These are phyloP conservation scores for Ceratorhiza oryzae-sativae DNA, from an alignment of 1,284 basidiomycete species.

Conservation along the genomic window DNA sequence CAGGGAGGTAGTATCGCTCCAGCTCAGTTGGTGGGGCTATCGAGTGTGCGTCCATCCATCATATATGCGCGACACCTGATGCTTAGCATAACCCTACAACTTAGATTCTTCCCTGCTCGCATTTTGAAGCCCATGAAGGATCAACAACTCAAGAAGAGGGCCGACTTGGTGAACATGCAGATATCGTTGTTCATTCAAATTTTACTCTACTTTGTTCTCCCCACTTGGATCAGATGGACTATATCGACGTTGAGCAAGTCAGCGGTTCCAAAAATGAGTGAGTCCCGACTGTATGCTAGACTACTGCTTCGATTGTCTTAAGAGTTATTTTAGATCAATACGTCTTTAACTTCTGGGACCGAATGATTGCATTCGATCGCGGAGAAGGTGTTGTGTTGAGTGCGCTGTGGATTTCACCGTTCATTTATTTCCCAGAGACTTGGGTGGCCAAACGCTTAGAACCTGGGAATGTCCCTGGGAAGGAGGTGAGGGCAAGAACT, in stretches of 20 bases:
- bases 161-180: not conserved
- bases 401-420: not conserved
- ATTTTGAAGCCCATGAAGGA: not conserved
- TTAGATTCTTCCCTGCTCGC: not conserved
- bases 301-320: not conserved
- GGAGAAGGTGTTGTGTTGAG: not conserved
- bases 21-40: not conserved
- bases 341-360: not conserved
- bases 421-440: not conserved
- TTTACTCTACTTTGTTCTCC: not conserved
- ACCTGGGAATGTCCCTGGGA: not conserved
- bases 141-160: not conserved
- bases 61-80: not conserved
- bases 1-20: not conserved
- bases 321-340: not conserved
- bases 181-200: not conserved
- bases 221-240: not conserved
- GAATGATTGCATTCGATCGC: not conserved
- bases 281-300: not conserved
- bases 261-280: not conserved
- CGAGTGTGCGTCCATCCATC: not conserved
- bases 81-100: not conserved
- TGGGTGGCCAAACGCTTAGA: not conserved
- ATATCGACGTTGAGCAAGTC: not conserved
- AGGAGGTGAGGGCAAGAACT: not conserved